Percentiles rank a stretch among this genome's conserved stretches.
These are phyloP conservation scores for Lizanozyma gosingica DNA, from an alignment of 1,139 yeast species.

Conservation along the genomic window DNA sequence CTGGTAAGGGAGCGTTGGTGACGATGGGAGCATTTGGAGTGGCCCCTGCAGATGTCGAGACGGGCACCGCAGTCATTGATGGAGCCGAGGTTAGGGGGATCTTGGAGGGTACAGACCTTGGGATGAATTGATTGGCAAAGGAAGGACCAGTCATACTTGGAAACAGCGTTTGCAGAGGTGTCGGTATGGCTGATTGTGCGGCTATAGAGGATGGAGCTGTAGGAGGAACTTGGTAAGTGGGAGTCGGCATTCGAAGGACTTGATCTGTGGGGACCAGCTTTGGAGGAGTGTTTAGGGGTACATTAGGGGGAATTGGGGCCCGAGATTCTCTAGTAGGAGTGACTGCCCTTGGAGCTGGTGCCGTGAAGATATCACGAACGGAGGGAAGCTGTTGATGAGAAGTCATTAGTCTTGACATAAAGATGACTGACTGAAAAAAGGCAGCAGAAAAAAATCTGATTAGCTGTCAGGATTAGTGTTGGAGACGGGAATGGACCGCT, in stretches of 20 bases:
- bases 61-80: neutral
- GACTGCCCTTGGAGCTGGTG: neutral
- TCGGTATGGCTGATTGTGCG: neutral
- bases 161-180: neutral
- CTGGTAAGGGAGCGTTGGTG: slow-evolving; percentile 3
- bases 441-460: too few relatives aligned
- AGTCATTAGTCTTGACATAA: neutral
- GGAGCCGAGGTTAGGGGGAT: neutral
- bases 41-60: neutral
- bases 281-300: neutral
- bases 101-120: neutral
- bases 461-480: too few relatives aligned
- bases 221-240: neutral
- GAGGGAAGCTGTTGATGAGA: neutral
- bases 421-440: too few relatives aligned
- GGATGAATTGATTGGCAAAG: neutral
- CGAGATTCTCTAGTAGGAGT: neutral
- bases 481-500: too few relatives aligned
- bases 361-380: neutral
- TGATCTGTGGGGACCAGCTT: too few relatives aligned
- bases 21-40: neutral
- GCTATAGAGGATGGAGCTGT: neutral
- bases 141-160: neutral
- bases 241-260: neutral
- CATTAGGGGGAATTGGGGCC: neutral